A percentile compares a stretch with the other conserved stretches of the same genome.
phyloP scores from a whole-genome alignment of 495 filamentous ascomycete species.

The Physcia stellaris region DNA sequence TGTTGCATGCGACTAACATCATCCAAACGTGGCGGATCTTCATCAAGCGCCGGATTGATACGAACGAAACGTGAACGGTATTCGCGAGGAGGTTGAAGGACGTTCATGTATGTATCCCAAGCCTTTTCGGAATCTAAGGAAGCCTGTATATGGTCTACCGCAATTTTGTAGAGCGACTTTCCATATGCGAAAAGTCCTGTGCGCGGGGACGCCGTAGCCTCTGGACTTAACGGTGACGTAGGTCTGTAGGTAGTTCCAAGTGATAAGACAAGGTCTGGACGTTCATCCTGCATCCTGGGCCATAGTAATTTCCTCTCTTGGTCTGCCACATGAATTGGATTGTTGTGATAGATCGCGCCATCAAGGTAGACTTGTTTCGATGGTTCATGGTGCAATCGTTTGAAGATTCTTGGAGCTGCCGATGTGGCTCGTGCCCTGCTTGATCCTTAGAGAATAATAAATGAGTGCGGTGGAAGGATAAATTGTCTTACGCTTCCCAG shows the following conservation, averaged over 20 bases:
- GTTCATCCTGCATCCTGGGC: constrained; percentile 12
- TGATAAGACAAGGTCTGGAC: constrained; percentile 6
- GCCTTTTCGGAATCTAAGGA: constrained; percentile 11
- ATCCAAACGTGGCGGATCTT: constrained; percentile 9
- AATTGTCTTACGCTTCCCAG: constrained; percentile 36
- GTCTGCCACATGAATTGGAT: constrained; percentile 32
- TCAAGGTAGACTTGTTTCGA: constrained; percentile 29
- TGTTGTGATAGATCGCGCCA: constrained; percentile 31
- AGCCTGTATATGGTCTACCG: constrained; percentile 8
- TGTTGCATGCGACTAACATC: constrained; percentile 5
- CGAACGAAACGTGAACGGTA: constrained; percentile 6
- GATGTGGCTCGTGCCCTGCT: constrained; percentile 31
- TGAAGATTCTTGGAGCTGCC: constrained; percentile 35
- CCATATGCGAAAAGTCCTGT: constrained; percentile 2
- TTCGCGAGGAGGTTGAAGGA: constrained; percentile 1
- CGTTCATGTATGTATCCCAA: constrained; percentile 8
- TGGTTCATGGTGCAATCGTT: constrained; percentile 25
- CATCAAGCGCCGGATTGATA: constrained; percentile 8
- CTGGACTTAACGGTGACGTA: not conserved
- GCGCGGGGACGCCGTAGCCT: not conserved
- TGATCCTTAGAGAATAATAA: constrained; percentile 1
- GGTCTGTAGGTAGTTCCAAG: constrained; percentile 4
- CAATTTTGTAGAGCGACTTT: constrained; percentile 5
- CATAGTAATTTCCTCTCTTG: constrained; percentile 34
- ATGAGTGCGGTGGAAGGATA: not conserved